phyloP scores from a whole-genome alignment of 306 rosid species.

The Lathyrus aphaca region DNA sequence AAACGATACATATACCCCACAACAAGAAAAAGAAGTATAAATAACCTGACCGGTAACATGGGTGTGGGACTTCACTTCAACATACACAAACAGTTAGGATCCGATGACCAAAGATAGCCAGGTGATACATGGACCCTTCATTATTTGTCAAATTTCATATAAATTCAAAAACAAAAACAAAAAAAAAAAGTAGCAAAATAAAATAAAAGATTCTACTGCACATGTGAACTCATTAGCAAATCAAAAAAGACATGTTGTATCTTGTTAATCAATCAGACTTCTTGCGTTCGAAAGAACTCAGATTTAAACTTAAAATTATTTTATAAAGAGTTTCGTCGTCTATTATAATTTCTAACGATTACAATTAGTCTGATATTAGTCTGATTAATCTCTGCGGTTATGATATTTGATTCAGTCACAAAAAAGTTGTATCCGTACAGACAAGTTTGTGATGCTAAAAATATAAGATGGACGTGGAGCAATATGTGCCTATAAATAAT shows the following conservation, averaged over 20 bases:
- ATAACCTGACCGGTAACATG: slow-evolving; percentile 24
- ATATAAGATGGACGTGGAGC: slow-evolving; percentile 47
- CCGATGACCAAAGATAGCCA: slow-evolving; percentile 8
- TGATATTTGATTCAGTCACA: neutral
- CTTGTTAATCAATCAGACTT: too few relatives aligned
- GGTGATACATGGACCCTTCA: slow-evolving; percentile 18
- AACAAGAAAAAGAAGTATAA: neutral
- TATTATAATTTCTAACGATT: too few relatives aligned
- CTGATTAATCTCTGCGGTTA: too few relatives aligned
- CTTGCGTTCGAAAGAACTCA: too few relatives aligned
- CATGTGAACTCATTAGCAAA: slow-evolving; percentile 19
- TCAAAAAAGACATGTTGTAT: too few relatives aligned
- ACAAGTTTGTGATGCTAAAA: slow-evolving; percentile 43
- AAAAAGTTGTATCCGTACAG: slow-evolving; percentile 45
- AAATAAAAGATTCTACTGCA: neutral
- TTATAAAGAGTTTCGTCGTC: too few relatives aligned
- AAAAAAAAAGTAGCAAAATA: neutral
- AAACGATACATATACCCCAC: slow-evolving; percentile 10
- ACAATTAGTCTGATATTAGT: too few relatives aligned
- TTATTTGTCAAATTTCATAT: neutral
- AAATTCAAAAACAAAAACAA: too few relatives aligned
- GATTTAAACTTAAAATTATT: too few relatives aligned
- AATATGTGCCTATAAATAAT: slow-evolving; percentile 31
- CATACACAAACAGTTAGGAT: slow-evolving; percentile 30
- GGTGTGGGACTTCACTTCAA: slow-evolving; percentile 10